These are phyloP conservation scores for Rhododendron vialii DNA, from an alignment of 148 eudicot species.

Conservation along the genomic window DNA sequence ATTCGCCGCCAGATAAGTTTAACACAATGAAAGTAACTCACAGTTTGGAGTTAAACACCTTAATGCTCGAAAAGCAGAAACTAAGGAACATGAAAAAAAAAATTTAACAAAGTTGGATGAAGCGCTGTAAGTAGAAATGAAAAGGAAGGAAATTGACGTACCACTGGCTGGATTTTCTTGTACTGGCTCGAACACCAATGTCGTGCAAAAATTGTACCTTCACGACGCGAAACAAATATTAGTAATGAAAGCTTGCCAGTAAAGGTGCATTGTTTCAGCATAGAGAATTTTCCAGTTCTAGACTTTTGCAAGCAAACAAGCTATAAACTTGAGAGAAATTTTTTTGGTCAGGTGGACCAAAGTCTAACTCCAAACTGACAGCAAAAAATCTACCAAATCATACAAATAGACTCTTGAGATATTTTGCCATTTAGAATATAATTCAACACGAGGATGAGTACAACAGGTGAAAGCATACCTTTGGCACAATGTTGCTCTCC, in stretches of 20 bases:
- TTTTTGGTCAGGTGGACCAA: background rate
- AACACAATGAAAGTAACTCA: background rate
- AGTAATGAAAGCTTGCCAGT: background rate
- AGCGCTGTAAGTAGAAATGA: background rate
- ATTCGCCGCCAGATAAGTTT: background rate
- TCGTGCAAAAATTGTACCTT: constrained; percentile 87
- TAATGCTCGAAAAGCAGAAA: background rate
- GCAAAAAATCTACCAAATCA: background rate
- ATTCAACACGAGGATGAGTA: background rate
- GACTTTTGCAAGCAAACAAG: background rate
- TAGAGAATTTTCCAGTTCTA: background rate
- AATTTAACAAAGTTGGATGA: background rate
- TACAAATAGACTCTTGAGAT: background rate
- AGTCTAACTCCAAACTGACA: background rate
- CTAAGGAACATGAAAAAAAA: no score
- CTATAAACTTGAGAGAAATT: background rate
- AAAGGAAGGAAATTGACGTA: constrained; percentile 25
- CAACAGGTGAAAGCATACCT: constrained; percentile 41
- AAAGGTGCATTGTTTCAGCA: background rate
- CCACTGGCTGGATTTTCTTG: constrained; percentile 98
- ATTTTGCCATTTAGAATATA: background rate
- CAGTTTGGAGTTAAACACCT: background rate
- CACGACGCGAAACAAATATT: constrained; percentile 3
- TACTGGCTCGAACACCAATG: constrained; percentile 76
- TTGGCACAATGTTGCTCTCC: constrained; percentile 67